Conservation (phyloP, 257 asterid species). For the Mentha longifolia region DNA sequence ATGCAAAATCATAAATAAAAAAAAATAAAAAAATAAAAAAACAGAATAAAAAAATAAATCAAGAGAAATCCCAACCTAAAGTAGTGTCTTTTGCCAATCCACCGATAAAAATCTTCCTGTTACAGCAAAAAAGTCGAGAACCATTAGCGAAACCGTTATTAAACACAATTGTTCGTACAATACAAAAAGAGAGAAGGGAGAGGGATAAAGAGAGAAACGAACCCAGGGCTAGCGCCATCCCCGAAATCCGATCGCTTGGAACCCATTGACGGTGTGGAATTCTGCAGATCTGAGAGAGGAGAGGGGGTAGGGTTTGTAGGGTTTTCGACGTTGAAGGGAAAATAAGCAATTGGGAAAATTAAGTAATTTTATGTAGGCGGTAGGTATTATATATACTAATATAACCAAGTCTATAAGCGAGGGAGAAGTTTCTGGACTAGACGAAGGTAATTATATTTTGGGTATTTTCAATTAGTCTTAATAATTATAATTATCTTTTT, state of each 20-base stretch:
- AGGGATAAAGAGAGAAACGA: conserved; percentile 23
- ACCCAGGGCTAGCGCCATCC: conserved; percentile 98
- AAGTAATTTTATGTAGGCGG: conserved; percentile 30
- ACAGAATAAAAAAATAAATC: background rate
- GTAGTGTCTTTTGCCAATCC: conserved; percentile 90
- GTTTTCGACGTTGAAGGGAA: conserved; percentile 41
- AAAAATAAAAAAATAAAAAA: background rate
- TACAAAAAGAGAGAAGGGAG: background rate
- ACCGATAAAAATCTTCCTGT: conserved; percentile 91
- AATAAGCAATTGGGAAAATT: background rate
- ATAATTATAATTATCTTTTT: too few relatives aligned
- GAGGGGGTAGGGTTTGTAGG: conserved; percentile 58
- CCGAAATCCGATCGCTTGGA: conserved; percentile 82
- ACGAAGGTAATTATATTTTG: background rate
- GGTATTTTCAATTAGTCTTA: too few relatives aligned
- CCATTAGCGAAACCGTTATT: conserved; percentile 21
- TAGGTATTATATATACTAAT: background rate
- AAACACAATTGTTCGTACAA: background rate
- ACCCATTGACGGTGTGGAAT: conserved; percentile 54
- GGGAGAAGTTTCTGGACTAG: conserved; percentile 26
- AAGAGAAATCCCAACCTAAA: conserved; percentile 51
- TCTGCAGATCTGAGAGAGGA: conserved; percentile 48
- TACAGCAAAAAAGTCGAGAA: conserved; percentile 9
- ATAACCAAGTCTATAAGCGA: background rate
- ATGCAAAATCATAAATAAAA: background rate